phyloP scores from a whole-genome alignment of 257 asterid genomes.

The Petunia secreta region DNA sequence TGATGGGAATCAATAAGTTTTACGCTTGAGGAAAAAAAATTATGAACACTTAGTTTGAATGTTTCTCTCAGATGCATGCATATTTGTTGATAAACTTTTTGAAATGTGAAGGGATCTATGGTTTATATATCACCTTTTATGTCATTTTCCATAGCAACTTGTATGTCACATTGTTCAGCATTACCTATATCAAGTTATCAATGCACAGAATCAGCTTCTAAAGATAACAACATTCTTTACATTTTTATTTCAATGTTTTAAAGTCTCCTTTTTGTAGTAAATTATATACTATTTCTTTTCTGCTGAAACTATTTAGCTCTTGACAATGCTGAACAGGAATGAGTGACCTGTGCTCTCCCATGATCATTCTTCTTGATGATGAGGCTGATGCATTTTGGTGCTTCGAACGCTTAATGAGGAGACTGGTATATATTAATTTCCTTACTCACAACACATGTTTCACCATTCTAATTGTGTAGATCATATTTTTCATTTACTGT shows the following conservation, averaged over 20 bases:
- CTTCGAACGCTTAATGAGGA: conserved; percentile 85
- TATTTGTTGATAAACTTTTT: neutral
- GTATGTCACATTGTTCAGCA: neutral
- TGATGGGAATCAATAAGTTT: neutral
- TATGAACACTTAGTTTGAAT: neutral
- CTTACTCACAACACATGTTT: neutral
- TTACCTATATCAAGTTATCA: neutral
- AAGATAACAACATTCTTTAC: neutral
- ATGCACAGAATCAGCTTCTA: neutral
- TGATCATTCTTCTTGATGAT: conserved; percentile 83
- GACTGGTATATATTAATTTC: conserved; percentile 59
- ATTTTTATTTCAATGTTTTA: neutral
- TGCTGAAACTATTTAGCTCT: conserved; percentile 20
- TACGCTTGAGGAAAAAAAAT: neutral
- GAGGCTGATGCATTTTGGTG: conserved; percentile 99
- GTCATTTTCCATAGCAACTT: neutral
- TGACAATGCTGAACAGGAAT: conserved; percentile 65
- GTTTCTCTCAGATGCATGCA: neutral
- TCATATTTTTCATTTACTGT: neutral
- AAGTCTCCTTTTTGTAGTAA: conserved; percentile 11
- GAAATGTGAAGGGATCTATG: neutral
- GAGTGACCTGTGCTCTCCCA: conserved; percentile 98
- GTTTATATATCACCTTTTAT: neutral
- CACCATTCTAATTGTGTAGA: neutral
- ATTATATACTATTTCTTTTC: neutral